These are phyloP conservation scores for Colletotrichum sp. DNA, from an alignment of 2,329 filamentous ascomycete species.

Conservation along the genomic window DNA sequence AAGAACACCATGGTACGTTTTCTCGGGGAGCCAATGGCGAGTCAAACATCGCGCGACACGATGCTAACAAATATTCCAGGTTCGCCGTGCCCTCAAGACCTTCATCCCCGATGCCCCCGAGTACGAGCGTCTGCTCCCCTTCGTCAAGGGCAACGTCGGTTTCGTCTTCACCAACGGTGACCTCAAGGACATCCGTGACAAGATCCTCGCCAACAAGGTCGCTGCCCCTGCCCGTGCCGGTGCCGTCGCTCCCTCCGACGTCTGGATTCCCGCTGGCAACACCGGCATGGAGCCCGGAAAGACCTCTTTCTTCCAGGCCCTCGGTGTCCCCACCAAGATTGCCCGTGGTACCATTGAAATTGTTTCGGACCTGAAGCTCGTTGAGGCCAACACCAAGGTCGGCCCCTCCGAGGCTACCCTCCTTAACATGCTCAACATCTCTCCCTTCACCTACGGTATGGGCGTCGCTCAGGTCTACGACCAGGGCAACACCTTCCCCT, in stretches of 20 bases:
- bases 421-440: slow-evolving; percentile 99
- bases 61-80: slow-evolving; percentile 48
- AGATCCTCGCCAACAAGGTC: slow-evolving; percentile 96
- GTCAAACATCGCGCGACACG: neutral
- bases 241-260: slow-evolving; percentile 91
- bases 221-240: slow-evolving; percentile 97
- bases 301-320: slow-evolving; percentile 99
- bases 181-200: slow-evolving; percentile 89
- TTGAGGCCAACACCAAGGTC: slow-evolving; percentile 92
- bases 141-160: slow-evolving; percentile 96
- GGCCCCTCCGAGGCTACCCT: slow-evolving; percentile 98
- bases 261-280: slow-evolving; percentile 97
- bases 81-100: slow-evolving; percentile 96
- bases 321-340: slow-evolving; percentile 99
- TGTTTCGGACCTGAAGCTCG: slow-evolving; percentile 95
- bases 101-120: slow-evolving; percentile 91
- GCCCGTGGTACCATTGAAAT: slow-evolving; percentile 99
- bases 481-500: slow-evolving; percentile 89
- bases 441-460: slow-evolving; percentile 99
- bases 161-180: slow-evolving; percentile 99
- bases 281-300: slow-evolving; percentile 99
- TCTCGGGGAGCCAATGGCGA: neutral
- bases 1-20: slow-evolving; percentile 98
- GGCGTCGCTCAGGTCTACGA: slow-evolving; percentile 96
- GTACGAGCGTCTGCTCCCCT: slow-evolving; percentile 96